phyloP scores from a whole-genome alignment of 164 flowering plant genomes.

The Vitis rupestris region DNA sequence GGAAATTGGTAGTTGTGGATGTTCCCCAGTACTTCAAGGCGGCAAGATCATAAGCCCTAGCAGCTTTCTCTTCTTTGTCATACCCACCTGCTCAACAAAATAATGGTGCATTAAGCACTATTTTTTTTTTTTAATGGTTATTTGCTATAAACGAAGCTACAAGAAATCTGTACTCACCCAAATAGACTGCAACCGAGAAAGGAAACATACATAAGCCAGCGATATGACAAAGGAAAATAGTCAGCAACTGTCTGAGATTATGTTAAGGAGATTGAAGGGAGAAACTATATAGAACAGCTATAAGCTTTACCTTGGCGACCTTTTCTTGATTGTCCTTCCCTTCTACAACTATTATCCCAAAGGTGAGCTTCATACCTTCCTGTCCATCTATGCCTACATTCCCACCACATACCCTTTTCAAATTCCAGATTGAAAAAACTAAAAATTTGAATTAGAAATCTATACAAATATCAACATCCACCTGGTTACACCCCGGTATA shows the following conservation, averaged over 20 bases:
- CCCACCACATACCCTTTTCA: conserved; percentile 4
- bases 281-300: not conserved
- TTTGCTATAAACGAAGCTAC: no score
- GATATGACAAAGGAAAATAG: not conserved
- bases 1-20: conserved; percentile 89
- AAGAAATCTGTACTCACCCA: conserved; percentile 48
- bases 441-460: not conserved
- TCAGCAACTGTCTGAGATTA: not conserved
- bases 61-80: conserved; percentile 96
- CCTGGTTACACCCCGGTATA: conserved; percentile 96
- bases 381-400: conserved; percentile 88
- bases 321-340: conserved; percentile 93
- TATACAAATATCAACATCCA: conserved; percentile 6
- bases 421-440: not conserved
- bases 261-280: not conserved
- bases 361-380: conserved; percentile 97
- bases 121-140: no score
- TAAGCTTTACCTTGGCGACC: conserved; percentile 79
- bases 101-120: not conserved
- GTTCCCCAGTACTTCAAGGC: conserved; percentile 98
- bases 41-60: conserved; percentile 89
- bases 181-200: conserved; percentile 48
- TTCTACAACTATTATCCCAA: conserved; percentile 96
- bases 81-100: conserved; percentile 62
- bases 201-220: not conserved